These are phyloP conservation scores for Didymella segeticola DNA, from an alignment of 2,329 filamentous ascomycete species.

Conservation along the genomic window DNA sequence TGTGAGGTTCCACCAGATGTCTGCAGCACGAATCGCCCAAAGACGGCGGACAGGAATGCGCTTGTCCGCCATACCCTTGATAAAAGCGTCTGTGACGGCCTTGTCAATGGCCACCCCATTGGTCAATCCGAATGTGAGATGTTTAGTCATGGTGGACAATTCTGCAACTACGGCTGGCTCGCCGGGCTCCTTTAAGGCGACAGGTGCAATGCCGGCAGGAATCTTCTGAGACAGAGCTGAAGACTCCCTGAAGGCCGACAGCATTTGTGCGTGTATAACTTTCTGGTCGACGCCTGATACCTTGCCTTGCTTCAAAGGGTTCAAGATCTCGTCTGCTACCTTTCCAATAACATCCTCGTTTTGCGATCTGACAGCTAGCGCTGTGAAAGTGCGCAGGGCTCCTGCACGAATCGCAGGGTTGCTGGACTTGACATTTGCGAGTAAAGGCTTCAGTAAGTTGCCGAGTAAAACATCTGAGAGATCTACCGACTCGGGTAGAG, in stretches of 20 bases:
- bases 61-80: constrained; percentile 87
- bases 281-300: constrained; percentile 85
- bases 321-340: constrained; percentile 77
- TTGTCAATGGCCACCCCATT: constrained; percentile 69
- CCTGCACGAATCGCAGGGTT: constrained; percentile 79
- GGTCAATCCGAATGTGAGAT: constrained; percentile 68
- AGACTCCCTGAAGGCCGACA: constrained; percentile 64
- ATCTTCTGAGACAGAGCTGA: constrained; percentile 70
- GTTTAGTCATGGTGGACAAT: constrained; percentile 72
- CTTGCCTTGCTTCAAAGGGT: constrained; percentile 82
- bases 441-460: constrained; percentile 81
- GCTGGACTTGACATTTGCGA: constrained; percentile 91
- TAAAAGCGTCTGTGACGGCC: constrained; percentile 71
- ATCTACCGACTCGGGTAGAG: constrained; percentile 75
- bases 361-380: constrained; percentile 67
- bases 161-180: constrained; percentile 81
- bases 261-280: constrained; percentile 80
- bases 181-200: constrained; percentile 85
- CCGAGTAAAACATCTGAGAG: constrained; percentile 75
- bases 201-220: constrained; percentile 68
- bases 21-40: constrained; percentile 79
- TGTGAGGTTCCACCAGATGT: constrained; percentile 69
- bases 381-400: constrained; percentile 75
- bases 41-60: constrained; percentile 76
- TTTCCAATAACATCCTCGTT: constrained; percentile 68